Conservation (phyloP, 2,329 filamentous ascomycete genomes). For the Pseudopyricularia cyperi region DNA sequence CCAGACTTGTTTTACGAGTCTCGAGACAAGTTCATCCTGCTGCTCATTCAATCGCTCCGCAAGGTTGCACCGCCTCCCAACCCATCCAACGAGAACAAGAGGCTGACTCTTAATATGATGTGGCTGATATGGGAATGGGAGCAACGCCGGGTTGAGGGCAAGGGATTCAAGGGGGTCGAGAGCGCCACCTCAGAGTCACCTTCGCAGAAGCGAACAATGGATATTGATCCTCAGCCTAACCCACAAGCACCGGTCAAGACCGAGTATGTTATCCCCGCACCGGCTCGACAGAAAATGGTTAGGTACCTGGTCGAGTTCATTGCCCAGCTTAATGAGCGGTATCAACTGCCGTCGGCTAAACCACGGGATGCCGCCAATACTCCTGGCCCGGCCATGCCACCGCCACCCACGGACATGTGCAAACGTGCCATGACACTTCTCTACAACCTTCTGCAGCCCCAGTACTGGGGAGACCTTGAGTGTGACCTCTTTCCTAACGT, state of each 20-base stretch:
- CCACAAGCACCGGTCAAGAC: slow-evolving; percentile 26
- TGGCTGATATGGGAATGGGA: slow-evolving; percentile 90
- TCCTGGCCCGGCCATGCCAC: slow-evolving; percentile 32
- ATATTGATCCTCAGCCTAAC: slow-evolving; percentile 12
- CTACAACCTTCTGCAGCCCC: slow-evolving; percentile 70
- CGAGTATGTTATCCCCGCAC: slow-evolving; percentile 55
- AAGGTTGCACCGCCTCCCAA: slow-evolving; percentile 79
- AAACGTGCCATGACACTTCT: slow-evolving; percentile 74
- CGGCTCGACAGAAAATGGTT: slow-evolving; percentile 66
- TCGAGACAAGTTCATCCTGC: slow-evolving; percentile 75
- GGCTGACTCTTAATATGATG: slow-evolving; percentile 81
- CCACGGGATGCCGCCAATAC: slow-evolving; percentile 38
- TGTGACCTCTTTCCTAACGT: slow-evolving; percentile 85
- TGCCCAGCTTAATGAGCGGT: slow-evolving; percentile 76
- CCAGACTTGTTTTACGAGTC: slow-evolving; percentile 91
- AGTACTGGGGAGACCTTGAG: slow-evolving; percentile 85
- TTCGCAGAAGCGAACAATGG: slow-evolving; percentile 29
- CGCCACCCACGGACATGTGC: slow-evolving; percentile 62
- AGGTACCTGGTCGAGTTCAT: slow-evolving; percentile 97
- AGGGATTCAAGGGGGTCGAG: slow-evolving; percentile 16
- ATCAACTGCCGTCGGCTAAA: slow-evolving; percentile 59
- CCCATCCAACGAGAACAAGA: slow-evolving; percentile 82
- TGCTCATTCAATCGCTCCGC: slow-evolving; percentile 77
- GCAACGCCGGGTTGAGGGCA: slow-evolving; percentile 60
- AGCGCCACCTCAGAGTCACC: slow-evolving; percentile 32